Evolutionary conservation across 768 basidiomycete species (phyloP), one percentile per base, ranked within the genome.

Genomic region (Naganishia onofrii): DNA sequence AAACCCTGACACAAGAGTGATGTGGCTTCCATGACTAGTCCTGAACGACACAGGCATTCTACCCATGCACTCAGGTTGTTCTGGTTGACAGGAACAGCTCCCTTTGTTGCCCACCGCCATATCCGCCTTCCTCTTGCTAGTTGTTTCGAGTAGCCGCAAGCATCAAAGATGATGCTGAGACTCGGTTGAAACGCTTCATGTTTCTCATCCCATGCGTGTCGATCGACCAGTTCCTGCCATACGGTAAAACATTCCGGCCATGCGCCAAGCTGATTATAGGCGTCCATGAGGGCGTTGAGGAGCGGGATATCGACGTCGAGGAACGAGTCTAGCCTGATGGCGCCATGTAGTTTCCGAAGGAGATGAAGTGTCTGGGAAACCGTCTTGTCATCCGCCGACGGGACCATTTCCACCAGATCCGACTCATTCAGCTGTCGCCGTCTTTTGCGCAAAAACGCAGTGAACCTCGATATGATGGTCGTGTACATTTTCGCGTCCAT

Each of bases 281-380:
- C 88, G 79, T 91, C 87, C 90, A 96, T 91, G 71, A 96, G 82
- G 75, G 90, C 87, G 77, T 93, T 94, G 85, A 90, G 88, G 15
- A 92, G 83, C 2, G 83, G 79, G 15, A 83, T 80, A 73, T 92
- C 89, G 2, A 91, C 89, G 10, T 88, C 85, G 68, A 93, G 81
- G n/a, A 86, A 84, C 17, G 89, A 84, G 75, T 93, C 91, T 51
- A 93, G 83, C n/a, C 87, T 88, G 76, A 95, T 84, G 68, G 87
- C 83, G 70, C 90, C 86, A 78, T 94, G 91, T 9, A 88, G 84
- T 10, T 87, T 86, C 28, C 87, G 86, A 51, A 89, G 71, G 17
- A 76, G 68, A 21, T 72, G 64, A 0, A 75, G 84, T n/a, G 60
- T 21, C 74, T 69, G 29, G 71, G 69, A 44, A 3, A 53, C 57